Percentiles rank a stretch among this genome's conserved stretches.
These are phyloP conservation scores for Fusarium verticillioides DNA, from an alignment of 2,329 filamentous ascomycete genomes.

Conservation along the genomic window DNA sequence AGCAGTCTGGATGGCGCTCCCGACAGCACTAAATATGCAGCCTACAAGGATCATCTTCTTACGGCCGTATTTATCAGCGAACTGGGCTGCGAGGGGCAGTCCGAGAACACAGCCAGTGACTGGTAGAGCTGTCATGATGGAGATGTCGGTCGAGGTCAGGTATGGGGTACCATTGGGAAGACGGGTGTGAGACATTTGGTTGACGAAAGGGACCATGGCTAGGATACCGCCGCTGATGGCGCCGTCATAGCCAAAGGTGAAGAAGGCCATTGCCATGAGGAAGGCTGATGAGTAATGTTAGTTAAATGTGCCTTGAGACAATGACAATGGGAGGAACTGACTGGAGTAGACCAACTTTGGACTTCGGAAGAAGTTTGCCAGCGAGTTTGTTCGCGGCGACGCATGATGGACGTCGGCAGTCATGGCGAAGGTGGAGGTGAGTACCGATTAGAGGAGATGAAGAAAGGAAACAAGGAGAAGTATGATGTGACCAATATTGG, in stretches of 20 bases:
- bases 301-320: accelerated
- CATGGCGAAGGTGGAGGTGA: background rate
- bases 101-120: background rate
- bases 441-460: background rate
- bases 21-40: background rate
- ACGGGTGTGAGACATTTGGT: background rate
- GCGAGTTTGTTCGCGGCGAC: background rate
- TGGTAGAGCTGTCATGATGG: background rate
- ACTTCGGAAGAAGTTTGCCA: background rate
- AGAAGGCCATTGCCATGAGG: background rate
- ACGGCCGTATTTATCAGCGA: background rate
- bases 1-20: background rate
- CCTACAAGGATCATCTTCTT: background rate
- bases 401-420: background rate
- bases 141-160: background rate
- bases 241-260: background rate
- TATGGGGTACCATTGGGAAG: background rate
- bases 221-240: background rate
- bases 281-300: background rate
- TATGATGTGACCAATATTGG: background rate
- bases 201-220: background rate
- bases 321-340: accelerated
- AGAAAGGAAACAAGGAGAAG: background rate
- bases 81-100: background rate
- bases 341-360: background rate